Conservation (phyloP, 345 rosid species). For the Ceriops decandra region DNA sequence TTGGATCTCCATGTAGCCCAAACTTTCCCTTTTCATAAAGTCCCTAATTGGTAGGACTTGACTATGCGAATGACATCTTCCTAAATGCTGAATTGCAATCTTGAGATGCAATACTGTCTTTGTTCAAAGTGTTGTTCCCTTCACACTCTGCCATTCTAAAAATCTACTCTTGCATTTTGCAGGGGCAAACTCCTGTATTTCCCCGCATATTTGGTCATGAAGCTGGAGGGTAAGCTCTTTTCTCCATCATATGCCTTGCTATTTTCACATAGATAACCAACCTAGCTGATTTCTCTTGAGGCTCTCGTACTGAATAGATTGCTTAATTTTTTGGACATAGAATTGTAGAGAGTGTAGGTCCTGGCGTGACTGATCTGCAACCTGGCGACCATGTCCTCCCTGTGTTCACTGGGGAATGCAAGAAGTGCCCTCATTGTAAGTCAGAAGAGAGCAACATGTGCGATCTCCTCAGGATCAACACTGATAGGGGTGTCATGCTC, state of each 20-base stretch:
- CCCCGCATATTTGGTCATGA: conserved; percentile 23
- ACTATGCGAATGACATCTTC: background rate
- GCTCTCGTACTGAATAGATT: background rate
- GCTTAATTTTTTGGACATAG: background rate
- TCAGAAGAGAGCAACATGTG: conserved; percentile 19
- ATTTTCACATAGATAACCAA: background rate
- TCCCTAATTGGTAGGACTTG: too few species aligned
- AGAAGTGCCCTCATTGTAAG: conserved; percentile 6
- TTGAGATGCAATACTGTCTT: too few species aligned
- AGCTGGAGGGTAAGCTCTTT: conserved; percentile 13
- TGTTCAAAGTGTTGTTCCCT: background rate
- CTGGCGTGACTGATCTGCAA: conserved; percentile 10
- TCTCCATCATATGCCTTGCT: background rate
- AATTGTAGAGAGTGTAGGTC: conserved; percentile 16
- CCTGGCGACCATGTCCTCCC: conserved; percentile 14
- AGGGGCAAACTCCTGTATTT: conserved; percentile 19
- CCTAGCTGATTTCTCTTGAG: background rate
- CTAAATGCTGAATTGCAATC: too few species aligned
- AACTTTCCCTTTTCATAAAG: too few species aligned
- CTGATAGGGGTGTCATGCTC: conserved; percentile 13
- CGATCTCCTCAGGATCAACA: conserved; percentile 13
- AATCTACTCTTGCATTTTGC: background rate
- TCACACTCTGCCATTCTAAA: background rate
- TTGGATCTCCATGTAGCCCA: too few species aligned
- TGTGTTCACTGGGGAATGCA: conserved; percentile 14